phyloP scores from a whole-genome alignment of 805 yeast species.

The Candida glaebosa region DNA sequence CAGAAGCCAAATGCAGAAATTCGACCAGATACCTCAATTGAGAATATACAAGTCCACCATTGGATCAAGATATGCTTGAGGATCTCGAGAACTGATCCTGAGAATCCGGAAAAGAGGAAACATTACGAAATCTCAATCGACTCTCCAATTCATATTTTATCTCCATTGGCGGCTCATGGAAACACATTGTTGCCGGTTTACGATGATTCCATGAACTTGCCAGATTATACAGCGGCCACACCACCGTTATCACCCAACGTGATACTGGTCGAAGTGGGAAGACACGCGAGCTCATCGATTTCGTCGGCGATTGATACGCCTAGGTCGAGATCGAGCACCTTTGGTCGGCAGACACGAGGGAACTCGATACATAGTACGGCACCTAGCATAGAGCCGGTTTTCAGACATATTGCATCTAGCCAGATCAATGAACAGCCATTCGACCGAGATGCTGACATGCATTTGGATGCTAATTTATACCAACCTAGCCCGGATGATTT shows the following conservation, averaged over 20 bases:
- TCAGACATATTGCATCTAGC: slow-evolving; percentile 25
- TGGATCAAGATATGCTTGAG: slow-evolving; percentile 92
- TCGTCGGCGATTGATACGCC: not conserved
- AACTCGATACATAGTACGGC: slow-evolving; percentile 1
- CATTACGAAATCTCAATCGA: slow-evolving; percentile 94
- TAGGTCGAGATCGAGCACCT: not conserved
- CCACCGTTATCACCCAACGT: slow-evolving; percentile 59
- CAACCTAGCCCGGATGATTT: slow-evolving; percentile 46
- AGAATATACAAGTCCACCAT: slow-evolving; percentile 83
- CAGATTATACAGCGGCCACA: slow-evolving; percentile 15
- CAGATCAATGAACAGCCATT: slow-evolving; percentile 30
- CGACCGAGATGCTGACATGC: slow-evolving; percentile 36
- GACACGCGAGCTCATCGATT: slow-evolving; percentile 4
- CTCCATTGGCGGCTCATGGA: slow-evolving; percentile 75
- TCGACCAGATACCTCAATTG: slow-evolving; percentile 84
- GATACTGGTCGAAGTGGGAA: slow-evolving; percentile 36
- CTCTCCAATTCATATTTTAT: slow-evolving; percentile 83
- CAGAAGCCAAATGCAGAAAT: slow-evolving; percentile 45
- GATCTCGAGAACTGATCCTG: slow-evolving; percentile 63
- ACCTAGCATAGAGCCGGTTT: slow-evolving; percentile 9
- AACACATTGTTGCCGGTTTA: slow-evolving; percentile 77
- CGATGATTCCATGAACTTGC: slow-evolving; percentile 24
- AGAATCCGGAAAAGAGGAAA: slow-evolving; percentile 59
- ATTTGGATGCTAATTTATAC: slow-evolving; percentile 46
- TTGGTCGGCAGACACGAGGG: slow-evolving; percentile 1